Evolutionary conservation across 129 eudicot species (phyloP), one percentile per base, ranked within the genome.

Genomic region (Escallonia rubra): DNA sequence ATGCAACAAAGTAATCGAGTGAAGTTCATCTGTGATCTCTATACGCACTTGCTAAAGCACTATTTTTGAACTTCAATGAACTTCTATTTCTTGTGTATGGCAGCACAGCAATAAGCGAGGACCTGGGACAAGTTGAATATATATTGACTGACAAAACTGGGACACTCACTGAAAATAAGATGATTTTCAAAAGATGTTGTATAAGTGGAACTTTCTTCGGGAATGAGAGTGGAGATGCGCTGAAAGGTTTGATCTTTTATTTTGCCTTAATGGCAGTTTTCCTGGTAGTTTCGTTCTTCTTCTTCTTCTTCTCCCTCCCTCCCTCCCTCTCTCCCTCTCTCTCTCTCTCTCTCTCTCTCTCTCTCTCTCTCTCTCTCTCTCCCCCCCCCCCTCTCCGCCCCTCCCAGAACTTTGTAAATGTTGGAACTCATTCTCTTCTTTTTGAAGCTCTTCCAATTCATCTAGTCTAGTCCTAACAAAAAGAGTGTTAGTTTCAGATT

Each of bases 91-190:
- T 81, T 86, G 70, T 76, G 47, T 76, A 73, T 85, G 91, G 76
- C 99, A 93, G 99, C 91, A 89, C 96, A 84, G 99, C 99, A 82
- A 93, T 93, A 41, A 93, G 99, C 73, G 99, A 93, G 87, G 99
- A 93, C 81, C 80, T 93, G 81, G 99, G 99, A 52, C 99, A 93
- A 86, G 99, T 93, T 15, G 99, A 93, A 75, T 93, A 93, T 83
- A 93, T 93, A 76, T 75, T 93, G 88, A 93, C 99, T 8, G 99
- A 93, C 82, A 93, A 93, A 81, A 93, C 99, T 8, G 99, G 99
- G 68, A 93, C 99, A 39, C 89, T 93, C 45, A 93, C 99, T 50
- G 99, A 93, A 76, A 93, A 93, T 50, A 85, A 86, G 77, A 93
- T 93, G 99, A 75, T 89, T 71, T 93, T 93, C 69, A 89, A 80